Base-by-base conservation (phyloP, 805 yeast genomes). In the Pachysolen tannophilus region DNA sequence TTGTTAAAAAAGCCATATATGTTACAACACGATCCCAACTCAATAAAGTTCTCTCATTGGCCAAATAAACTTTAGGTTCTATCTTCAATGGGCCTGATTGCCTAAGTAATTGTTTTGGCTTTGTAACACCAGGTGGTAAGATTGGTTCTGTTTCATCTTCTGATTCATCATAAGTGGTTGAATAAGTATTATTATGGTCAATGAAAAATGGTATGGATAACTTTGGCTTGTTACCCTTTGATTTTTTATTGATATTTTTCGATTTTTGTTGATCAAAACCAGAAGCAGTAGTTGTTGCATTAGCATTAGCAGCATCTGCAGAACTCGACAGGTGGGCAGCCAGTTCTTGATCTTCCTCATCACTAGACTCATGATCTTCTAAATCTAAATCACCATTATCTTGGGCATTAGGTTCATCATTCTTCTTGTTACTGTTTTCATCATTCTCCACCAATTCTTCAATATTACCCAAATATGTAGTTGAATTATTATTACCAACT, bases 1-100 rank as follows among this genome's bases (percentile, higher is more conserved):
- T 87, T 0, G 97, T 86, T 48, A 92, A 62, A 1, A 88, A 78
- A 15, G 95, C 78, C 46, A 92, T 68, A 53, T 92, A 64, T 0
- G 94, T 76, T 10, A 94, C 82, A 16, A 90, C 90, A 43, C 82
- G 87, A 45, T 92, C 67, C 98, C 98, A 92, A 58, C 94, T 75
- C 65, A 85, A 81, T 63, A 88, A 90, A 3, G 98, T 92, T 58
- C 98, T 81, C 63, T 92, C 98, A 53, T 92, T 92, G 20, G 98
- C 98, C 44, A 92, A 69, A 97, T 97, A 92, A 10, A 92, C 98
- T 54, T 92, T 92, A 20, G 97, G 94, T 63, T 92, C 98, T 39
- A 92, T 88, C 59, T 83, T 87, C 37, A 87, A 75, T 2, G 96
- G 92, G 6, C 96, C 95, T 19, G 88, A 79, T 55, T 87, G 87